Base-by-base conservation (phyloP, 2,329 filamentous ascomycete genomes). In the Aspergillus cejpii region DNA sequence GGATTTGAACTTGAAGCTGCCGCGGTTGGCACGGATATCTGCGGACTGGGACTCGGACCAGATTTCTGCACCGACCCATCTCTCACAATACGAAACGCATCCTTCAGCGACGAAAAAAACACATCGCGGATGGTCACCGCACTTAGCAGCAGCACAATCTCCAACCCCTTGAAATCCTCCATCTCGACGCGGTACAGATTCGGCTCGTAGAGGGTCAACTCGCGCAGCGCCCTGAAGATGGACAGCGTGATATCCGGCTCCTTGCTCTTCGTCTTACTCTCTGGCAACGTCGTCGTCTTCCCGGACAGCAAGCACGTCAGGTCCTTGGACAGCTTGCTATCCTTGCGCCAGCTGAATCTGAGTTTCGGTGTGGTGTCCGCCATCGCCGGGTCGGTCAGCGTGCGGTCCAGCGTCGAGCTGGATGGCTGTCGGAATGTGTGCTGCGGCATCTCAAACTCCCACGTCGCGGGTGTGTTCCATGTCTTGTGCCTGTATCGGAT, bases 181-280 rank as follows among this genome's bases (percentile, higher is more conserved):
- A 97, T 81, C 34, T 97, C 90, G 8, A 97, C 84, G 5, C 92
- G 78, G 49, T 85, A 83, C 60, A 97, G 75, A 62, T 97, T 97
- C 4, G 91, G 87, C 66, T 98, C 87, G 71, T 97, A 96, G 33
- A 98, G 77, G 1, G 90, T 94, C 47, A 97, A 68, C 56, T 90
- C 86, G 54, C 80, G 83, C 20, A 83, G 74, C 14, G 78, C 77
- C 53, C 84, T 82, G 73, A 90, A 94, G 57, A 97, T 78, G 2
- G 88, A 89, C n/a, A 97, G 77, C 0, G 89, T 90, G 55, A 97
- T 97, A 67, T 97, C 92, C 0, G 92, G 91, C 63, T 98, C 92
- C 63, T 87, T 91, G 71, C 76, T 85, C 73, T 87, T 81, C 54
- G 75, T 87, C 67, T 83, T 87, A 17, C 79, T 80, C 23, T 79